Percentiles rank a stretch among this genome's conserved stretches.
Evolutionary conservation across 208 protist species (phyloP).

Genomic region (Trypanosoma boissoni): DNA sequence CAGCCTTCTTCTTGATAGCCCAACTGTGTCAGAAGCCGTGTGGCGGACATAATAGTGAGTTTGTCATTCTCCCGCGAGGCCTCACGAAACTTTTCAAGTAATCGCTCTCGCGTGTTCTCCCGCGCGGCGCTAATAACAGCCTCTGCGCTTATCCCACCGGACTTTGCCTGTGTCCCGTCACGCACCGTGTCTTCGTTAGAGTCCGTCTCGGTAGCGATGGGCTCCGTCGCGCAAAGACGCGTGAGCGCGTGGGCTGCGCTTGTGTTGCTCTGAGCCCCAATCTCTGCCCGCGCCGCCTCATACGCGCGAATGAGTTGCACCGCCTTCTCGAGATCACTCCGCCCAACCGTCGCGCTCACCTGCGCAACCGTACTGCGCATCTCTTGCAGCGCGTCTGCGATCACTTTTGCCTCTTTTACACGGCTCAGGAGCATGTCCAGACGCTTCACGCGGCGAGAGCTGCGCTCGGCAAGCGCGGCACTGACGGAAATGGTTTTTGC

Average conservation of each 20-base stretch:
- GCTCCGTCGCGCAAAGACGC: no score
- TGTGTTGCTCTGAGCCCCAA: constrained; percentile 8
- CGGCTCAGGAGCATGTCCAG: constrained; percentile 51
- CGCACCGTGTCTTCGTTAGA: constrained; percentile 13
- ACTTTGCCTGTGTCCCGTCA: constrained; percentile 23
- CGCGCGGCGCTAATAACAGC: constrained; percentile 25
- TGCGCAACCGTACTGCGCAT: constrained; percentile 40
- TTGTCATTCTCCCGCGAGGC: constrained; percentile 53
- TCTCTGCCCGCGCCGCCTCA: constrained; percentile 43
- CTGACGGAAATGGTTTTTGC: constrained; percentile 45
- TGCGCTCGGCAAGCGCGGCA: constrained; percentile 50
- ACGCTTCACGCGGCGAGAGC: constrained; percentile 42
- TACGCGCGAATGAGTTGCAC: constrained; percentile 63
- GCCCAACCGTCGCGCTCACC: constrained; percentile 30
- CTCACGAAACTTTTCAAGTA: constrained; percentile 31
- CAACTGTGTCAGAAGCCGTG: constrained; percentile 45
- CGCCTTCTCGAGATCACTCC: constrained; percentile 44
- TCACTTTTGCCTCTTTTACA: constrained; percentile 43
- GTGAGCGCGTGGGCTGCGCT: no score
- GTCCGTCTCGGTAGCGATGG: not conserved
- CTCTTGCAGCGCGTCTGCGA: constrained; percentile 45
- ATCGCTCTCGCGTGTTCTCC: constrained; percentile 25
- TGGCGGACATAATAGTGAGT: constrained; percentile 57
- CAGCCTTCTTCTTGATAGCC: constrained; percentile 37
- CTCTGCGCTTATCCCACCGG: not conserved